Base-by-base conservation (phyloP, 2,329 filamentous ascomycete genomes). In the Arthrobotrys entomopaga region DNA sequence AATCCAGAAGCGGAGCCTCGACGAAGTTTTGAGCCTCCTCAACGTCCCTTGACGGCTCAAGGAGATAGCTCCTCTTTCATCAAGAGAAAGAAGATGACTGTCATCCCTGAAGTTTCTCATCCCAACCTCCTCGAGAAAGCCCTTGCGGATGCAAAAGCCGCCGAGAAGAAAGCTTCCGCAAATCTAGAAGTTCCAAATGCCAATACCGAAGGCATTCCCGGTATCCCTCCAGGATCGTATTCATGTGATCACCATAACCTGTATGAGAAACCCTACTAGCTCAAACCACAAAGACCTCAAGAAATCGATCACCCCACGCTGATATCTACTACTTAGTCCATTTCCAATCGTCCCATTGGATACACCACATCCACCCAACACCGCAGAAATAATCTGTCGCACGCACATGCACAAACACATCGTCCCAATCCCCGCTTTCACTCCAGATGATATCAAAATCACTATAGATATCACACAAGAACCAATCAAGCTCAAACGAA, bases 51-150 rank as follows among this genome's bases (percentile, higher is more conserved):
- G n/a, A 57, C 53, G 2, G 34, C 53, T 13, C 53, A 57, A 19
- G 29, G 34, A n/a, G 15, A 57, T 20, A 22, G n/a, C 29, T 11
- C 29, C 3, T 8, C 52, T 22, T 19, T 22, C 16, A 43, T 15
- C 5, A 34, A 24, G 16, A 5, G 29, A 34, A 43, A 57, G 4
- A 57, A 16, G 13, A 43, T 57, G 53, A 26, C 53, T 5, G 53
- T 57, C 6, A 57, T 57, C n/a, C 29, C 13, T 22, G 53, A 57
- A 24, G 34, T 19, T 7, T 57, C 53, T 22, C 53, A 57, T 16
- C 53, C 53, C 5, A 43, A 57, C 38, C 38, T 57, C 7, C 34
- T 57, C 8, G 53, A 34, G 11, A 38, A 22, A 22, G 52, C 52
- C 4, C 34, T 38, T 1, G 52, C 15, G 2, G 42, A 46, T 46